Evolutionary conservation across 2,329 filamentous ascomycete genomes (phyloP), one percentile per base, ranked within the genome.

Genomic region (Beauveria bassiana): DNA sequence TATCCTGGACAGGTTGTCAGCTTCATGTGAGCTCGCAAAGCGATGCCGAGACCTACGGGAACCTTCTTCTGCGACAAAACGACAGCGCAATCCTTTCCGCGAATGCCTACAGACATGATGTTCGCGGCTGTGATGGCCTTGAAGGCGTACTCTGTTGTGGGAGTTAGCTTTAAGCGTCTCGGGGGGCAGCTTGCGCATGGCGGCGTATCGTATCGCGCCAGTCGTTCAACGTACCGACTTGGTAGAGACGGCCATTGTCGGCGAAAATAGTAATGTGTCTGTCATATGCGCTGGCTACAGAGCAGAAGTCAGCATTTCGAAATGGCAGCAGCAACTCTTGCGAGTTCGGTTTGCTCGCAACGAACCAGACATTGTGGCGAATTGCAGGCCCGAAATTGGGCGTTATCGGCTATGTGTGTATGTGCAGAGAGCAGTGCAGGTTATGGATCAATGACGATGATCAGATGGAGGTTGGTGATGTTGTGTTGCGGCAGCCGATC

Each of bases 191-290:
- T 46, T 55, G 60, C 62, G 63, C 40, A 62, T 16, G 42, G 52
- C 47, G 10, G 56, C 34, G 52, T 26, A 34, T 57, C 59, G 50
- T 28, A 54, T 51, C 20, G 51, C 59, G 51, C 55, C 57, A 45
- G 59, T 42, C 55, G 55, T 60, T 58, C 52, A 63, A 85, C 92
- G 73, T 85, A 98, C 95, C 95, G 77, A 99, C 95, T 97, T 99
- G 95, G 77, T 98, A 99, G 75, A 99, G 83, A 75, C 95, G 88
- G 73, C 95, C 95, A 80, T 97, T 93, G 77, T 99, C 95, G 65
- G 95, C 97, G 82, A 99, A 99, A 83, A 99, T 98, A 75, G 95
- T 99, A 73, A 99, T 99, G 79, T 99, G 95, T 82, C 95, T 87
- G 79, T 99, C 95, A 80, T 96, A 98, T 73, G 91, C 93, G 78